These are phyloP conservation scores for Globisporangium spinosum DNA, from an alignment of 352 stramenopile species.

Conservation along the genomic window DNA sequence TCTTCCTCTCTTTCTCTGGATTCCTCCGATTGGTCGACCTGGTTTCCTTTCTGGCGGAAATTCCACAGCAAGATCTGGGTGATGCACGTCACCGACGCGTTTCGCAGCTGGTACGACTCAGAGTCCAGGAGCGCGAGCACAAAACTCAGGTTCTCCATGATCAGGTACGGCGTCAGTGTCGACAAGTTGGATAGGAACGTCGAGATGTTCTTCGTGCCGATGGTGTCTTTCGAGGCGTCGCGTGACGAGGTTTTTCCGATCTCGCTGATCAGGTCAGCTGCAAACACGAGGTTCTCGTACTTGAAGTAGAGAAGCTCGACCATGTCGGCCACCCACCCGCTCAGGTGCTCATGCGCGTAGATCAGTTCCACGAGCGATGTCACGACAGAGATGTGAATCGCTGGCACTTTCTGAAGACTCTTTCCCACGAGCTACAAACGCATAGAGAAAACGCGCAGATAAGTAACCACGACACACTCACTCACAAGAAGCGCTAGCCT, in stretches of 20 bases:
- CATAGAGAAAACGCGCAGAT: neutral
- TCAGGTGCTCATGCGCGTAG: slow-evolving; percentile 70
- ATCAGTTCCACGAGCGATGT: slow-evolving; percentile 71
- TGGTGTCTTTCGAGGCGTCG: slow-evolving; percentile 65
- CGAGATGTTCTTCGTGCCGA: slow-evolving; percentile 71
- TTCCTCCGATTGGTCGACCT: slow-evolving; percentile 17
- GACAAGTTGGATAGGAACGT: slow-evolving; percentile 67
- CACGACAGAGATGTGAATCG: slow-evolving; percentile 67
- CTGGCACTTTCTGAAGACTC: slow-evolving; percentile 52
- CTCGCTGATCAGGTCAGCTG: slow-evolving; percentile 69
- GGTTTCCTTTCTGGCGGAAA: slow-evolving; percentile 45
- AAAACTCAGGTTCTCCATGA: slow-evolving; percentile 76
- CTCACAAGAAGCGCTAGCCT: neutral
- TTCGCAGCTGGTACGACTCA: slow-evolving; percentile 74
- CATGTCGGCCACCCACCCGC: slow-evolving; percentile 53
- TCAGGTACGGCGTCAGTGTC: slow-evolving; percentile 55
- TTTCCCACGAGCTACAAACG: slow-evolving; percentile 47
- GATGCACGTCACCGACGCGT: slow-evolving; percentile 71
- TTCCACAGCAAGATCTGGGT: slow-evolving; percentile 76
- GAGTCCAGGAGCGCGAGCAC: slow-evolving; percentile 70
- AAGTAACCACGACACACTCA: neutral
- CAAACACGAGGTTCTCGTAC: slow-evolving; percentile 61
- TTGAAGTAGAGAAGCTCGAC: slow-evolving; percentile 56
- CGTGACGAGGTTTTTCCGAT: slow-evolving; percentile 71
- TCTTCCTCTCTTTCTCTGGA: slow-evolving; percentile 10